phyloP scores from a whole-genome alignment of 1,284 basidiomycete genomes.

The Fomitopsis betulina region DNA sequence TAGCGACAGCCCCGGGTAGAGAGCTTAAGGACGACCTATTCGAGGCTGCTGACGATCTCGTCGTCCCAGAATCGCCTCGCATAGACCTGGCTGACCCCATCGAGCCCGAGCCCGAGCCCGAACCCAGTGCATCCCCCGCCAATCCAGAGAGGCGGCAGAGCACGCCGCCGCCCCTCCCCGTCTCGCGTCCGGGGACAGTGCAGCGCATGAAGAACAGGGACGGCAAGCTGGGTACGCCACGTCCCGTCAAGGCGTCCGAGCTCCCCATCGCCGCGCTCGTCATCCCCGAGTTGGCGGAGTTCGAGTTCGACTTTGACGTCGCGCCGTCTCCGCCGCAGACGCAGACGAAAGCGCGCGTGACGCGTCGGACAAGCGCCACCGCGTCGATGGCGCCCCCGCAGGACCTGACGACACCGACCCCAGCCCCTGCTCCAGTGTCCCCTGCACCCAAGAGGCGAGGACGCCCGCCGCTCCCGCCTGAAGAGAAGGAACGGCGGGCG shows the following conservation, averaged over 20 bases:
- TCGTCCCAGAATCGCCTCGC: slow-evolving; percentile 4
- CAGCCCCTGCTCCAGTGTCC: slow-evolving; percentile 1
- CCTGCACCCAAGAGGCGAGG: slow-evolving; percentile 20
- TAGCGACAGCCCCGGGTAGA: background rate
- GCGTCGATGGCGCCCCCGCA: slow-evolving; percentile 4
- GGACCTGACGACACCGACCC: background rate
- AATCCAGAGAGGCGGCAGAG: background rate
- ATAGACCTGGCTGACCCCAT: slow-evolving; percentile 13
- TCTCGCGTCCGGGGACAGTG: slow-evolving; percentile 25
- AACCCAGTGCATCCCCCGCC: background rate
- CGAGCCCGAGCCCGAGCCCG: slow-evolving; percentile 8
- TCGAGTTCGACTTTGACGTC: background rate
- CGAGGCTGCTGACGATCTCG: slow-evolving; percentile 14
- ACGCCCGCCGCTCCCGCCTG: slow-evolving; percentile 19
- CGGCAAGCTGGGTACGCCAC: slow-evolving; percentile 19
- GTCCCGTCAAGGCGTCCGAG: slow-evolving; percentile 12
- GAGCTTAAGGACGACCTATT: slow-evolving; percentile 13
- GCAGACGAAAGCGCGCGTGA: background rate
- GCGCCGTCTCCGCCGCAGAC: slow-evolving; percentile 1
- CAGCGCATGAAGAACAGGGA: slow-evolving; percentile 34
- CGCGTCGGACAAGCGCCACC: background rate
- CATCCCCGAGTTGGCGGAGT: background rate
- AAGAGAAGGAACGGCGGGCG: slow-evolving; percentile 26
- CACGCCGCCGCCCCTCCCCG: slow-evolving; percentile 18
- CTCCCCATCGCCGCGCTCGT: slow-evolving; percentile 6